Percentiles rank a stretch among this genome's conserved stretches.
Conservation (phyloP, 2,329 filamentous ascomycete species). For the Stagonosporopsis tanaceti region DNA sequence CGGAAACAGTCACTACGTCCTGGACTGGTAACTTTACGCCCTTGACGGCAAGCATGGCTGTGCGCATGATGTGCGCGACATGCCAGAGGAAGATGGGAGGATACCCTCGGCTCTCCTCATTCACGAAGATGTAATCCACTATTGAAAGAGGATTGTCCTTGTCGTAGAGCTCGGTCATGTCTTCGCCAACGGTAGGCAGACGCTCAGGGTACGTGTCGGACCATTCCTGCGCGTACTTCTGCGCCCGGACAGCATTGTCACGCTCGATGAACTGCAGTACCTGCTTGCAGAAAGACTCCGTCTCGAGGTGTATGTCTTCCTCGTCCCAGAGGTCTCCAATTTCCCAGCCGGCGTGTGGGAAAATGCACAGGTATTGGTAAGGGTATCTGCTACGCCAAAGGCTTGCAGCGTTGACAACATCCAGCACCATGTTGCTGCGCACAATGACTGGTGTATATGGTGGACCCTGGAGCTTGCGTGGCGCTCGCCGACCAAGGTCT, state of each 20-base stretch:
- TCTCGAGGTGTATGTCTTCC: conserved; percentile 44
- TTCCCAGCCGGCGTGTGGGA: conserved; percentile 34
- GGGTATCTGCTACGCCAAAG: conserved; percentile 36
- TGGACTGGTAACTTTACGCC: not conserved
- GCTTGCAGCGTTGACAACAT: conserved; percentile 31
- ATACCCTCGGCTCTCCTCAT: conserved; percentile 31
- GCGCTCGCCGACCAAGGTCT: conserved; percentile 29
- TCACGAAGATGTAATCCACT: conserved; percentile 41
- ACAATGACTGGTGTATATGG: conserved; percentile 34
- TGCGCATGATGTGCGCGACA: conserved; percentile 35
- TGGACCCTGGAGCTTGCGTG: conserved; percentile 23
- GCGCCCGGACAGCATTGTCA: conserved; percentile 32
- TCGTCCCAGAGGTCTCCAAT: conserved; percentile 48
- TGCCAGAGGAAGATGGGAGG: conserved; percentile 44
- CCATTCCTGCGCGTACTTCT: conserved; percentile 36
- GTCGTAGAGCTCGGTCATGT: conserved; percentile 29
- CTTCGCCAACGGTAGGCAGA: conserved; percentile 25
- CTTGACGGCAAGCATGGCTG: conserved; percentile 19
- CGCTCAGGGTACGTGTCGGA: conserved; percentile 29
- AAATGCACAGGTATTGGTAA: conserved; percentile 36
- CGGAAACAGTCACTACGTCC: not conserved
- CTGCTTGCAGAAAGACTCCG: conserved; percentile 35
- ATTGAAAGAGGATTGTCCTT: conserved; percentile 27
- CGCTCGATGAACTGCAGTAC: conserved; percentile 39
- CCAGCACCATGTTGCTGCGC: conserved; percentile 28